Conservation (phyloP, 306 rosid genomes). For the Quercus gilva region DNA sequence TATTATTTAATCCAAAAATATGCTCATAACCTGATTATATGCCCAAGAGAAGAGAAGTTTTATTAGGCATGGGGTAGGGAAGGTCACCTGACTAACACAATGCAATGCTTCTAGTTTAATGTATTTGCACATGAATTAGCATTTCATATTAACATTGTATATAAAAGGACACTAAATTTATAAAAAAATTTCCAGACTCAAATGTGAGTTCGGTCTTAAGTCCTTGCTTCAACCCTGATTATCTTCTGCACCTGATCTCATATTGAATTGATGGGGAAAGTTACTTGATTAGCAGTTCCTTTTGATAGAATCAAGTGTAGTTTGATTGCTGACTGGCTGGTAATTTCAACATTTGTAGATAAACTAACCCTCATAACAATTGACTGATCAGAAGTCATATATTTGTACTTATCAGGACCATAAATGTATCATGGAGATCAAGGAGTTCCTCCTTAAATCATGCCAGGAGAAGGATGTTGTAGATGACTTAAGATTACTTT, state of each 20-base stretch:
- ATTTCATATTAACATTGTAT: background rate
- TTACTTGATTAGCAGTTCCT: background rate
- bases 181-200: background rate
- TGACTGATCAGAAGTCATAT: background rate
- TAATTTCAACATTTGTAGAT: conserved; percentile 9
- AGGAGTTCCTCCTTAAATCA: conserved; percentile 52
- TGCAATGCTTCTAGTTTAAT: background rate
- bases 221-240: background rate
- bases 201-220: background rate
- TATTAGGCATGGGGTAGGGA: background rate
- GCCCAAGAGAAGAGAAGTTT: background rate
- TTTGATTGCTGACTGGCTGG: conserved; percentile 10
- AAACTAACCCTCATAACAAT: background rate
- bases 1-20: background rate
- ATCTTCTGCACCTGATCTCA: background rate
- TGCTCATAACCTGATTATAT: background rate
- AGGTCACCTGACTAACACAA: background rate
- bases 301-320: background rate
- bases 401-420: conserved; percentile 45
- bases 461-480: conserved; percentile 39
- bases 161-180: background rate
- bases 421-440: conserved; percentile 54
- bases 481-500: conserved; percentile 48
- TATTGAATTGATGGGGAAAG: background rate
- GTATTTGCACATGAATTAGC: background rate